Base-by-base conservation (phyloP, 106 monocot genomes). In the Platanthera zijinensis region DNA sequence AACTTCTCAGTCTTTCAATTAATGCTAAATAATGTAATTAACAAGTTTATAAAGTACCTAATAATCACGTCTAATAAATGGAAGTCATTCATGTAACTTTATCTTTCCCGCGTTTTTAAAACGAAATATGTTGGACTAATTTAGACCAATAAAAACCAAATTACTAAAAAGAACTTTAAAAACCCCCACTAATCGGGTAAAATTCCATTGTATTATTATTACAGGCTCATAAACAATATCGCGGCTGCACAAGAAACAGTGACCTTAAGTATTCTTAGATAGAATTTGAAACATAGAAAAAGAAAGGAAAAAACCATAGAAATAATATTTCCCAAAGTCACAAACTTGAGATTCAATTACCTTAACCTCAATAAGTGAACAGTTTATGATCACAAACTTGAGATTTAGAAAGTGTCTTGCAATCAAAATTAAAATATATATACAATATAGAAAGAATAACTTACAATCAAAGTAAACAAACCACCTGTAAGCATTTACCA, bases 401-500 rank as follows among this genome's bases (percentile, higher is more conserved):
- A n/a, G n/a, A n/a, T n/a, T n/a, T n/a, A n/a, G n/a, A n/a, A n/a
- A n/a, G n/a, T n/a, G n/a, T n/a, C n/a, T n/a, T n/a, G n/a, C n/a
- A n/a, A n/a, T n/a, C n/a, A n/a, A n/a, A n/a, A n/a, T n/a, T n/a
- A n/a, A n/a, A n/a, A n/a, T n/a, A n/a, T n/a, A n/a, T n/a, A n/a
- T n/a, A n/a, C n/a, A 0, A 46, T 46, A 15, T 15, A 39, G 9
- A 67, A n/a, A 69, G 5, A 69, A 21, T 48, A 46, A 69, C 15
- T 69, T 69, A 47, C 15, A 12, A 47, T 47, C 47, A 69, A 69
- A 73, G 46, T 49, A 63, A 78, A 56, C 13, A 51, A 76, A 61
- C 9, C 25, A 95, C 95, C 95, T 95, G 95, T 80, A 95, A 83
- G 18, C 81, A 73, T 86, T 92, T 95, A 48, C 95, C 95, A 82